Evolutionary conservation across 1,284 basidiomycete genomes (phyloP).

Genomic region (Ustilago vetiveriae): DNA sequence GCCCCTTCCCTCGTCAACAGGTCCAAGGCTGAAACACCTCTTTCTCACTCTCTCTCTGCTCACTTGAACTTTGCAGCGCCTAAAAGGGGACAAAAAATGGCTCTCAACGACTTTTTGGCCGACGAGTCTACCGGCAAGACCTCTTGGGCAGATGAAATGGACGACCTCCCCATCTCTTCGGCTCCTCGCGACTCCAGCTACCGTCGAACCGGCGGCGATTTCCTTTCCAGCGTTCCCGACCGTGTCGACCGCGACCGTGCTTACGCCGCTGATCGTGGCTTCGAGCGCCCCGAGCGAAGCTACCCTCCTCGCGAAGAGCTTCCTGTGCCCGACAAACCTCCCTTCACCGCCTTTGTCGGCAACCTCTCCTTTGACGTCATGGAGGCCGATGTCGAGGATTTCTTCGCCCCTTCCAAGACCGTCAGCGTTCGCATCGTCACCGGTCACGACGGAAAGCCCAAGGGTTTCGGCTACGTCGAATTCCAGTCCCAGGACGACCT

Average conservation of each 20-base stretch:
- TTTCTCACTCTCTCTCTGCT: background rate
- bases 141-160: slow-evolving; percentile 66
- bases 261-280: slow-evolving; percentile 21
- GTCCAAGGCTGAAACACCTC: background rate
- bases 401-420: slow-evolving; percentile 70
- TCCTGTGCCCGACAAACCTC: slow-evolving; percentile 90
- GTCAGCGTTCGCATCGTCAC: slow-evolving; percentile 91
- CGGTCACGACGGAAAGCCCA: slow-evolving; percentile 85
- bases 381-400: slow-evolving; percentile 82
- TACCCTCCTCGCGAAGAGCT: slow-evolving; percentile 80
- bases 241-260: slow-evolving; percentile 48
- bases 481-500: slow-evolving; percentile 84
- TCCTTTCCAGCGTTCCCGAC: slow-evolving; percentile 52
- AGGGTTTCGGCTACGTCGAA: slow-evolving; percentile 98
- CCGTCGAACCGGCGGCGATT: slow-evolving; percentile 54
- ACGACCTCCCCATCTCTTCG: slow-evolving; percentile 63
- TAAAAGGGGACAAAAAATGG: slow-evolving; percentile 61
- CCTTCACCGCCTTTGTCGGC: slow-evolving; percentile 94
- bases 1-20: background rate
- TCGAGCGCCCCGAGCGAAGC: slow-evolving; percentile 47
- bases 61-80: slow-evolving; percentile 41
- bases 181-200: slow-evolving; percentile 44
- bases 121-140: slow-evolving; percentile 63
- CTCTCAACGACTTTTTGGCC: slow-evolving; percentile 63
- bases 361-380: slow-evolving; percentile 93